Conservation (phyloP, 1,284 basidiomycete species). For the Kwoniella shivajii region DNA sequence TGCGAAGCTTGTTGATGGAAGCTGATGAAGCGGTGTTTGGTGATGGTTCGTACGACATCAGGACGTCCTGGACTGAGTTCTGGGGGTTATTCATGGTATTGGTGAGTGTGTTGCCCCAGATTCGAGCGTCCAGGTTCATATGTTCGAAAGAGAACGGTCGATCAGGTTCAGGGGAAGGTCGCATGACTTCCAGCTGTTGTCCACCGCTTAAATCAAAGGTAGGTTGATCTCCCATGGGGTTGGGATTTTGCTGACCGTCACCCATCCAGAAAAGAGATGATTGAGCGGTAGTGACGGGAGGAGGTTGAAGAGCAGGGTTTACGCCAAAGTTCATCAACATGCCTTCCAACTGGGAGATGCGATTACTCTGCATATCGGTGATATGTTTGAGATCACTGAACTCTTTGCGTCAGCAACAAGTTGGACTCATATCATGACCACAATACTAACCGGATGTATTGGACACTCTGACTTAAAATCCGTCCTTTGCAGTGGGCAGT, state of each 20-base stretch:
- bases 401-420: neutral
- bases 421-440: neutral
- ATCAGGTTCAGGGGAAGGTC: slow-evolving; percentile 41
- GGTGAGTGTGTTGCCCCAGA: neutral
- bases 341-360: slow-evolving; percentile 44
- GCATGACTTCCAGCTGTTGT: slow-evolving; percentile 36
- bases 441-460: slow-evolving; percentile 43
- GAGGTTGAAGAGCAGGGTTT: slow-evolving; percentile 10
- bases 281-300: neutral
- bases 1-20: slow-evolving; percentile 22
- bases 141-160: slow-evolving; percentile 28
- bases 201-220: slow-evolving; percentile 14
- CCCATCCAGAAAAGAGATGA: slow-evolving; percentile 12
- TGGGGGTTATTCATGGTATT: slow-evolving; percentile 7
- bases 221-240: slow-evolving; percentile 1
- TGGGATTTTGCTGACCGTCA: slow-evolving; percentile 1
- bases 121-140: slow-evolving; percentile 7
- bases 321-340: slow-evolving; percentile 24
- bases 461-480: slow-evolving; percentile 45
- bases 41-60: slow-evolving; percentile 38
- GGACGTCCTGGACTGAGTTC: slow-evolving; percentile 17
- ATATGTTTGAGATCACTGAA: slow-evolving; percentile 39
- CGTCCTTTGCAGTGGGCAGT: slow-evolving; percentile 48
- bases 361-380: slow-evolving; percentile 35
- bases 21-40: slow-evolving; percentile 35